These are phyloP conservation scores for Aspergillus hortae DNA, from an alignment of 2,329 filamentous ascomycete species.

Conservation along the genomic window DNA sequence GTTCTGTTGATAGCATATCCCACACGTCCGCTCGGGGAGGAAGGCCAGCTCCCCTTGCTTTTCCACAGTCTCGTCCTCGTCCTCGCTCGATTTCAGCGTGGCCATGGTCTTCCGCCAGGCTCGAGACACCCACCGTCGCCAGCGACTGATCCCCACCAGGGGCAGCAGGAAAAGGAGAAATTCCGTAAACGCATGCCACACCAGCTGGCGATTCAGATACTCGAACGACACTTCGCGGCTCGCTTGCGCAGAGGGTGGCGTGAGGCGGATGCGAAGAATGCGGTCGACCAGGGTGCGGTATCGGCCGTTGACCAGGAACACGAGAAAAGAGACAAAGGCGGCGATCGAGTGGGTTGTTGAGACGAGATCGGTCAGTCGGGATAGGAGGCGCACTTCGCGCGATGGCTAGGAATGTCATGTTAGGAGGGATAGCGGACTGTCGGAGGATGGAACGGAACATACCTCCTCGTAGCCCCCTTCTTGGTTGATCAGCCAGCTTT, in stretches of 20 bases:
- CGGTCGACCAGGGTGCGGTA: constrained; percentile 90
- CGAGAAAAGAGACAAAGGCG: constrained; percentile 78
- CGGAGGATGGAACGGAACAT: constrained; percentile 3
- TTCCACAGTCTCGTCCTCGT: constrained; percentile 48
- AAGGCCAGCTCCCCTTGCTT: constrained; percentile 73
- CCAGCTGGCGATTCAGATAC: constrained; percentile 93
- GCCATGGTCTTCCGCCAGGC: constrained; percentile 79
- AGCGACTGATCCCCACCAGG: constrained; percentile 88
- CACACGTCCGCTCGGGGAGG: constrained; percentile 88
- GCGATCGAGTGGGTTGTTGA: constrained; percentile 76
- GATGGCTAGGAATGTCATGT: constrained; percentile 36
- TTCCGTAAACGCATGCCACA: constrained; percentile 99
- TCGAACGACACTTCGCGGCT: constrained; percentile 93
- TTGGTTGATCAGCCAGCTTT: constrained; percentile 74
- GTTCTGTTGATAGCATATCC: constrained; percentile 94
- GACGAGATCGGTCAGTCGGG: constrained; percentile 63
- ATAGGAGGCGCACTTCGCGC: constrained; percentile 55
- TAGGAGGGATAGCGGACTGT: constrained; percentile 7
- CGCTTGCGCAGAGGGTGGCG: constrained; percentile 79
- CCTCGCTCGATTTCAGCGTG: constrained; percentile 51
- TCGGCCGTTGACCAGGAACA: constrained; percentile 85
- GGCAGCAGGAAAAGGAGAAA: constrained; percentile 97
- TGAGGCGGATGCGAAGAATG: constrained; percentile 75
- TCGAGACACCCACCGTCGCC: constrained; percentile 83
- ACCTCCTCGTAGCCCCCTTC: constrained; percentile 69